Percentiles rank a stretch among this genome's conserved stretches.
Evolutionary conservation across 352 stramenopile species (phyloP).

Genomic region (Plasmopara halstedii): DNA sequence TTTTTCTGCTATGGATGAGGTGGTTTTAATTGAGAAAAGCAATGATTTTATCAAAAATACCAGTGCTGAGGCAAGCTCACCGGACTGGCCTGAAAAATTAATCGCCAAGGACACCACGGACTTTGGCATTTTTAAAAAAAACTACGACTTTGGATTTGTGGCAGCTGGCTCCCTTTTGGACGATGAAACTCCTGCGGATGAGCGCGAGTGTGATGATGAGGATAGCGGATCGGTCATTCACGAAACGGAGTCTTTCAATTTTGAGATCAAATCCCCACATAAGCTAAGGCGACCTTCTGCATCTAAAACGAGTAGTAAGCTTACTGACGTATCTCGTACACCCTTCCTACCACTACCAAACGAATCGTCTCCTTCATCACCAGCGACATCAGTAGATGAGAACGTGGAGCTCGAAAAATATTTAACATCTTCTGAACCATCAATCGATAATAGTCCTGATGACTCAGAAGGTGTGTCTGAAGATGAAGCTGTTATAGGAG

Average conservation of each 20-base stretch:
- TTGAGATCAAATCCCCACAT: slow-evolving; percentile 41
- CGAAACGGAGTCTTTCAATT: slow-evolving; percentile 32
- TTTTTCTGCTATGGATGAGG: not conserved
- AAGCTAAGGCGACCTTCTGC: slow-evolving; percentile 12
- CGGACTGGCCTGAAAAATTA: not conserved
- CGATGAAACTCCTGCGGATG: not conserved
- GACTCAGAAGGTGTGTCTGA: slow-evolving; percentile 5
- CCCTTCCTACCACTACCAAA: not conserved
- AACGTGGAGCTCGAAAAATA: slow-evolving; percentile 24
- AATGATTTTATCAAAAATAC: not conserved
- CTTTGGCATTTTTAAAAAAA: slow-evolving; percentile 31
- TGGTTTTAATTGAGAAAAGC: not conserved
- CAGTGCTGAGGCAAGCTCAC: not conserved
- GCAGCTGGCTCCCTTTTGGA: slow-evolving; percentile 3
- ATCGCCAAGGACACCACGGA: not conserved
- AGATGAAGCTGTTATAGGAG: slow-evolving; percentile 10
- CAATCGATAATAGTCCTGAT: slow-evolving; percentile 16
- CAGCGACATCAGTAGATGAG: slow-evolving; percentile 7
- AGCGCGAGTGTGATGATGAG: slow-evolving; percentile 6
- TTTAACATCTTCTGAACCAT: slow-evolving; percentile 1
- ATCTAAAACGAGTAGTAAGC: not conserved
- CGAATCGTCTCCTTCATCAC: not conserved
- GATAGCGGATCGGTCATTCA: slow-evolving; percentile 2
- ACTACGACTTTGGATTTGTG: slow-evolving; percentile 24
- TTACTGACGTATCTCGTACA: not conserved